Evolutionary conservation across 306 rosid species (phyloP), one percentile per base, ranked within the genome.

Genomic region (Benincasa hispida): DNA sequence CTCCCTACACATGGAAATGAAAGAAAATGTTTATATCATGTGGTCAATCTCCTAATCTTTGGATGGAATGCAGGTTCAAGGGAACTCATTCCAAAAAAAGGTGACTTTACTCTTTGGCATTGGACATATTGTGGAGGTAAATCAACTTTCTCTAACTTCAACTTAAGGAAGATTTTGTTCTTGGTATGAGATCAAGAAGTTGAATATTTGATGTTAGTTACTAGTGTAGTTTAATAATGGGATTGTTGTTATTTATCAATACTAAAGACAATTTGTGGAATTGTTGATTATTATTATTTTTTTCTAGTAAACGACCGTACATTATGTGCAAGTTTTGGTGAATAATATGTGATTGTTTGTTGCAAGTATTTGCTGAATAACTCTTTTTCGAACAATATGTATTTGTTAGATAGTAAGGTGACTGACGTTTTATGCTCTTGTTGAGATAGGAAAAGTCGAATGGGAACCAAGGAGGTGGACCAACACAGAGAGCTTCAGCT

Each of bases 21-120:
- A 66, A n/a, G 30, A 66, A 35, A 37, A 19, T 42, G 54, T 68
- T 32, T 59, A 69, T 74, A 21, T 72, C 72, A 62, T 57, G 76
- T 83, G 58, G 75, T 41, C 28, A 47, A 41, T 10, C 32, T 77
- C 34, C 55, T 53, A 61, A 45, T 77, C 78, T 50, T 35, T 66
- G 65, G 59, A 34, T 78, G 82, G 77, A 80, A 57, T 84, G 83
- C 90, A 95, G 99, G 87, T 86, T 86, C 97, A 88, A 63, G 99
- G 99, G 80, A 95, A 95, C 87, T 95, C 99, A 8, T 95, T 95
- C 88, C 96, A 85, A 83, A 95, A 95, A 89, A 95, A 95, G 89
- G 82, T 88, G 75, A 65, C 96, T 12, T 70, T 87, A 59, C 80
- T 95, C 81, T 92, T 95, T 76, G 99, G 97, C 59, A 76, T 89